Evolutionary conservation across 371 early-diverging fungal genomes (phyloP).

Genomic region (Lichtheimia hyalospora): DNA sequence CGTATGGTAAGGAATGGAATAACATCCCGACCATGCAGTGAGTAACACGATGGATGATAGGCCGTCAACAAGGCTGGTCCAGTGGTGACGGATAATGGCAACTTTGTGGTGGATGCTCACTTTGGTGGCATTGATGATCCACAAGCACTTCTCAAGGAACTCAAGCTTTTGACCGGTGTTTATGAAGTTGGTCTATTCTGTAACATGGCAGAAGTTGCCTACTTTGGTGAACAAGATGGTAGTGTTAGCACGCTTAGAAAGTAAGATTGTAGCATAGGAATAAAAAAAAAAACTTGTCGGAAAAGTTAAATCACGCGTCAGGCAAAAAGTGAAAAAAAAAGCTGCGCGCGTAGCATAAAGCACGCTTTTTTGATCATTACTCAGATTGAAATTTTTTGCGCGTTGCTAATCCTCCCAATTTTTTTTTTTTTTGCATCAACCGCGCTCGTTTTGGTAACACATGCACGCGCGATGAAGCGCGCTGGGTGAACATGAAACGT

Average conservation of each 20-base stretch:
- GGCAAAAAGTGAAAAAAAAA: neutral
- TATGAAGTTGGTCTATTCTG: conserved; percentile 93
- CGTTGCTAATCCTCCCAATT: too few species aligned
- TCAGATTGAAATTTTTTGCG: too few species aligned
- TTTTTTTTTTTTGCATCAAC: too few species aligned
- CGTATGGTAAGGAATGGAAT: conserved; percentile 67
- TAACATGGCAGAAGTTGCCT: conserved; percentile 79
- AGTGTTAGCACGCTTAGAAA: conserved; percentile 27
- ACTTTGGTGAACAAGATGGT: conserved; percentile 83
- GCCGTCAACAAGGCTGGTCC: conserved; percentile 85
- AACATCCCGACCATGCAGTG: neutral
- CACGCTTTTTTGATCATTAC: neutral
- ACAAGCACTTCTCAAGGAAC: conserved; percentile 45
- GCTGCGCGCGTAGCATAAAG: neutral
- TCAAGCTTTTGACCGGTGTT: conserved; percentile 81
- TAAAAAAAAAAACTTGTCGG: neutral
- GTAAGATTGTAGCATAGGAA: too few species aligned
- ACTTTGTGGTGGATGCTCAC: conserved; percentile 86
- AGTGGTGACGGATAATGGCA: conserved; percentile 94
- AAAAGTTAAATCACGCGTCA: neutral
- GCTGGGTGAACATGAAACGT: too few species aligned
- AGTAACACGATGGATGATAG: conserved; percentile 2
- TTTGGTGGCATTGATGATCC: conserved; percentile 76
- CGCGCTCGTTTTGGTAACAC: neutral
- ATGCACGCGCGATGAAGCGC: neutral